Base-by-base conservation (phyloP, 768 basidiomycete species). In the Suillus bovinus region DNA sequence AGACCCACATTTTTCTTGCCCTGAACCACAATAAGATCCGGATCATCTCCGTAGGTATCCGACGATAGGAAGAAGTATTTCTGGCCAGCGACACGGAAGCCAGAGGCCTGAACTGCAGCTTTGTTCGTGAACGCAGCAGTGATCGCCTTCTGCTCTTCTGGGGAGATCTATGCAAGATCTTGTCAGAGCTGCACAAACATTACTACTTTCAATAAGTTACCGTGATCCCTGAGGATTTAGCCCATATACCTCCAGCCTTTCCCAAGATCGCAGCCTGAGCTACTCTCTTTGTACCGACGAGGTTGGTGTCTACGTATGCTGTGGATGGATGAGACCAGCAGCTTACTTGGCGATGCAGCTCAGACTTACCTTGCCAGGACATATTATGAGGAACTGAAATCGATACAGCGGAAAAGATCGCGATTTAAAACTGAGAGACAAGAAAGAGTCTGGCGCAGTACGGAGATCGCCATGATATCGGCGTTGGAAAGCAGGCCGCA, bases 261-360 rank as follows among this genome's bases (percentile, higher is more conserved):
- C 72, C 74, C 17, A 74, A 63, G 68, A 74, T 74, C 4, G 93
- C 93, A 42, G 93, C 94, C 69, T 84, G 82, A 27, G 78, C n/a
- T 71, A 96, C 78, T 77, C 86, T 86, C 67, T 85, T 86, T 64
- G 78, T 87, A 39, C 85, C 90, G 68, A 96, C 74, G 61, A 96
- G 86, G 74, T 92, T 86, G 70, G 78, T 80, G 74, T 95, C 91
- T 75, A 94, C 90, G 78, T 93, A 93, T 64, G 82, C 93, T 94
- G 70, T 31, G 31, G 38, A 68, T 10, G 49, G 7, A 53, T 13
- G 13, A 6, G 24, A 34, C 38, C 3, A 17, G 16, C 39, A 20
- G 20, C n/a, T 27, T 36, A 47, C 31, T 17, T 24, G 46, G 27
- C n/a, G 13, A 10, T 9, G 29, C 76, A 87, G 67, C 70, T 90